Evolutionary conservation across 441 rosid genomes (phyloP), one percentile per base, ranked within the genome.

Genomic region (Corymbia calophylla): DNA sequence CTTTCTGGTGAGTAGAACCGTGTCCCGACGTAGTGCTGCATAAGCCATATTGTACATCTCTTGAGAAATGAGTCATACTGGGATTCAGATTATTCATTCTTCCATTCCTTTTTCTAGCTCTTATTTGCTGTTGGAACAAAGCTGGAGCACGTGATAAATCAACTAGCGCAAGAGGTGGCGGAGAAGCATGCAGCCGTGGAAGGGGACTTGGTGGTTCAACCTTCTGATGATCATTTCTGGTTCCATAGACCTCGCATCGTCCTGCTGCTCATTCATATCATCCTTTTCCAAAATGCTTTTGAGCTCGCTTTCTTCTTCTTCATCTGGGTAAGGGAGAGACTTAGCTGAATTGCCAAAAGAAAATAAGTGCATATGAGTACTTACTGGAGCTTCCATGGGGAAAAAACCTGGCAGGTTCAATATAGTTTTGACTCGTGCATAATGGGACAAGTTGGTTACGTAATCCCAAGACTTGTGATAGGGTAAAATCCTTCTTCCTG

Each of bases 191-290:
- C 87, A 53, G 98, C 93, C 25, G 91, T 95, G 10, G 93, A 93
- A 89, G 99, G 96, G 90, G 93, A 94, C 49, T 90, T 97, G 66
- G 94, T 94, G 88, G 93, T 97, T 89, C 92, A 95, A 90, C 99
- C 99, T 93, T 95, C 97, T 56, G 99, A 97, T 92, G 97, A 95
- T 89, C 94, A 95, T 19, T 97, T 97, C 92, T 97, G 99, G 99
- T 95, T 97, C 89, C 88, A 90, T 35, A 93, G 94, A 66, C 99
- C 99, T 0, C 92, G 88, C 86, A 90, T 97, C 27, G 89, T 96
- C 88, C 92, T 97, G 92, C 68, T 94, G 53, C 93, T 97, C 89
- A 95, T 96, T 91, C 99, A 97, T 84, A 92, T 97, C 92, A 92
- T 96, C 51, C 96, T 97, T 13, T 96, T 97, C 93, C 99, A 97